Base-by-base conservation (phyloP, 2,329 filamentous ascomycete species). In the Erysiphe pulchra region DNA sequence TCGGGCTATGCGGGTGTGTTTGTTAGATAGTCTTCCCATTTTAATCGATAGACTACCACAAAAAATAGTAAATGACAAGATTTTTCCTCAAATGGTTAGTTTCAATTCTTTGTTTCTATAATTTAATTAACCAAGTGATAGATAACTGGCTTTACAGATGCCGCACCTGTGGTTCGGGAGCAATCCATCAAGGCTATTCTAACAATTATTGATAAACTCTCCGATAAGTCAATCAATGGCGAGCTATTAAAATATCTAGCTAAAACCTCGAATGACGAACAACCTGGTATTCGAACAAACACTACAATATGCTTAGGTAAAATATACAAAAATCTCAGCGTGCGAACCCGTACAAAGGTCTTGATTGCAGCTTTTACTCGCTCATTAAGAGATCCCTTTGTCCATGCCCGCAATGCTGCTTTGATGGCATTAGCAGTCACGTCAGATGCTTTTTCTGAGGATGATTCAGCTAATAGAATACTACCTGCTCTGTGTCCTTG, bases 231-330 rank as follows among this genome's bases (percentile, higher is more conserved):
- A 8, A 78, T 95, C 53, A 98, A 98, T 53, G 87, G 90, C 46
- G 90, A 98, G 54, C 68, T 98, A 11, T 65, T 98, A 18, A 81
- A 80, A 54, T 80, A 92, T 56, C 69, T 98, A 28, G 90, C 90
- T 39, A 94, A 92, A 60, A 94, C 87, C 1, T 85, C 90, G 41
- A 98, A 95, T 54, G 90, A 98, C 50, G 90, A 95, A 55, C 87
- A 98, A 56, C 85, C 90, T 1, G 90, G 90, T 0, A 98, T 98
- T 52, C 75, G 90, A 50, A 98, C 90, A 9, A 98, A 98, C 59
- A 98, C 90, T 0, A 98, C 90, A 1, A 98, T 98, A 47, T 95
- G 87, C 58, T 64, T 98, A 0, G 90, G 90, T 18, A 95, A 94
- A 57, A 94, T 98, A 53, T 86, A 90, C 13, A 86, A 84, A 54